phyloP scores from a whole-genome alignment of 495 filamentous ascomycete species.

The Friedmanniomyces simplex region DNA sequence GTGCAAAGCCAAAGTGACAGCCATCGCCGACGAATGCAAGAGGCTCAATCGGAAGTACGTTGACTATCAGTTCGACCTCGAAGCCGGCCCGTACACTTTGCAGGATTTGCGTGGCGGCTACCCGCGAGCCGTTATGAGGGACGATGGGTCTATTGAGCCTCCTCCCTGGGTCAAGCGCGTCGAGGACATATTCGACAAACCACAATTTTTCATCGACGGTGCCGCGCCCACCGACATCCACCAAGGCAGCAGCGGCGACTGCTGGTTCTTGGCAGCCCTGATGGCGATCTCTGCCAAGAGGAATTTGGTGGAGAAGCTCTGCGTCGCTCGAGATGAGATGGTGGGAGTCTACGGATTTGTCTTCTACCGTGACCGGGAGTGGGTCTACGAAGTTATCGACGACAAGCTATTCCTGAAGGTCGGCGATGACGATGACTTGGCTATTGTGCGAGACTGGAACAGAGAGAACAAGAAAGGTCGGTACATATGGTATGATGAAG shows the following conservation, averaged over 20 bases:
- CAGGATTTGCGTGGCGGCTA: constrained; percentile 14
- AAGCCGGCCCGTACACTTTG: constrained; percentile 7
- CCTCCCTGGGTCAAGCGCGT: constrained; percentile 31
- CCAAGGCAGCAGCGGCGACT: constrained; percentile 73
- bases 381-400: constrained; percentile 84
- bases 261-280: constrained; percentile 84
- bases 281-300: constrained; percentile 74
- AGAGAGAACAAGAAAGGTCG: constrained; percentile 11
- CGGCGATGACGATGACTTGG: constrained; percentile 66
- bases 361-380: constrained; percentile 86
- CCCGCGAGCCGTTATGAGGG: constrained; percentile 4
- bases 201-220: constrained; percentile 76
- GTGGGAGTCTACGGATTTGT: constrained; percentile 93
- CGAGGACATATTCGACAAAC: constrained; percentile 75
- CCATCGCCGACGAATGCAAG: constrained; percentile 73
- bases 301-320: constrained; percentile 68
- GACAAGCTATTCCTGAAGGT: constrained; percentile 45
- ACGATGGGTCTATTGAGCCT: background rate
- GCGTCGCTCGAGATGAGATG: constrained; percentile 67
- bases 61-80: constrained; percentile 82
- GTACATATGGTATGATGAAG: constrained; percentile 42
- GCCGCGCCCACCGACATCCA: constrained; percentile 73
- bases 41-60: constrained; percentile 83
- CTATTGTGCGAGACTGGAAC: constrained; percentile 13
- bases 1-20: constrained; percentile 64